Conservation (phyloP, 192 early-diverging fungal genomes). For the Obelidium mucronatum region DNA sequence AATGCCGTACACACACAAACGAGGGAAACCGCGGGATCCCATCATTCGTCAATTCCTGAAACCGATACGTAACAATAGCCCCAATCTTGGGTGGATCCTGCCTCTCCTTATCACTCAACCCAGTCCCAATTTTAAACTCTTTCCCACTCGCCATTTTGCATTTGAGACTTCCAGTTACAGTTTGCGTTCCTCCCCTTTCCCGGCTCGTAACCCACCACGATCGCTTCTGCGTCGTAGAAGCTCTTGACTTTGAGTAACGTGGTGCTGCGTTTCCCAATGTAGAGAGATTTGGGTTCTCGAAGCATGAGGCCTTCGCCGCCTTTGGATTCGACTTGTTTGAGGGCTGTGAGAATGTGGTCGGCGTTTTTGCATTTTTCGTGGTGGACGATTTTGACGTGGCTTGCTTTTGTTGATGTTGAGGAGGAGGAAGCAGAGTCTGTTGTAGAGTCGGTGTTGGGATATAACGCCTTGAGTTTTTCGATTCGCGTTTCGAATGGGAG, state of each 20-base stretch:
- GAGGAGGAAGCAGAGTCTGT: not conserved
- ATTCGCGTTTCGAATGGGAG: constrained; percentile 61
- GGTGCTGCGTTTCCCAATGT: constrained; percentile 56
- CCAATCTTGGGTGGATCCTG: constrained; percentile 63
- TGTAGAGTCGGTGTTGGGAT: constrained; percentile 21
- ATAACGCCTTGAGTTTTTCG: constrained; percentile 50
- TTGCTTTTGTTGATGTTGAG: not conserved
- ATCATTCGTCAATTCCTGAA: constrained; percentile 55
- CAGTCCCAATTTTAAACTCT: constrained; percentile 71
- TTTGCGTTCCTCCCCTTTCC: constrained; percentile 65
- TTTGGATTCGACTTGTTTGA: constrained; percentile 59
- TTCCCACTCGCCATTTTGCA: constrained; percentile 69
- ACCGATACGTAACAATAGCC: constrained; percentile 54
- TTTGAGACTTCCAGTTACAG: constrained; percentile 64
- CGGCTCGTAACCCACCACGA: constrained; percentile 59
- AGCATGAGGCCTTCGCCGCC: constrained; percentile 82
- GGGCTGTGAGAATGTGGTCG: constrained; percentile 53
- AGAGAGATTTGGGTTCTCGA: constrained; percentile 43
- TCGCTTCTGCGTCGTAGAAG: constrained; percentile 76
- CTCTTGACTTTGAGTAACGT: constrained; percentile 75
- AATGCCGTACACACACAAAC: constrained; percentile 48
- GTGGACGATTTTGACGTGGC: constrained; percentile 52
- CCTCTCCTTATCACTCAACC: constrained; percentile 67
- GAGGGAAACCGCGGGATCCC: constrained; percentile 55
- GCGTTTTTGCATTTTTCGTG: constrained; percentile 51